phyloP scores from a whole-genome alignment of 1,284 basidiomycete species.

The Cutaneotrichosporon sp. region DNA sequence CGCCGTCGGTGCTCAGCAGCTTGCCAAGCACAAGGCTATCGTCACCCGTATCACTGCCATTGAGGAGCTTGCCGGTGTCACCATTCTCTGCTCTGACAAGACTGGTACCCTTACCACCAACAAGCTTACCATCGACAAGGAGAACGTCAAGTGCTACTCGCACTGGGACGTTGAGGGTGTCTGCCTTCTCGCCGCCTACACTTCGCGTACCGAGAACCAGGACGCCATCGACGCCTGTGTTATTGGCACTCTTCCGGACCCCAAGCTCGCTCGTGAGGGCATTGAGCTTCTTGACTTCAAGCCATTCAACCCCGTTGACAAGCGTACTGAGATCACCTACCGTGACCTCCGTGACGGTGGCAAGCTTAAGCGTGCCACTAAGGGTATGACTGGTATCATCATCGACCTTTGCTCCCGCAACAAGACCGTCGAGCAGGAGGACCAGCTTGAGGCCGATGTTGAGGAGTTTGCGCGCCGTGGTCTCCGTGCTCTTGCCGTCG shows the following conservation, averaged over 20 bases:
- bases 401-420: slow-evolving; percentile 93
- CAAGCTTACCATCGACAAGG: slow-evolving; percentile 95
- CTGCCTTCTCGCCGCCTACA: slow-evolving; percentile 88
- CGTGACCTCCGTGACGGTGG: slow-evolving; percentile 78
- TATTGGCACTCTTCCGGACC: slow-evolving; percentile 71
- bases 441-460: slow-evolving; percentile 86
- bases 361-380: slow-evolving; percentile 95
- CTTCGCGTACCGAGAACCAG: slow-evolving; percentile 97
- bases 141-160: slow-evolving; percentile 86
- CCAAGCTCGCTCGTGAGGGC: slow-evolving; percentile 71
- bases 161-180: slow-evolving; percentile 84
- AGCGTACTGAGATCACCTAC: slow-evolving; percentile 98
- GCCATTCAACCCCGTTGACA: slow-evolving; percentile 98
- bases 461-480: slow-evolving; percentile 93
- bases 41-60: slow-evolving; percentile 98
- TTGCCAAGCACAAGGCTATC: slow-evolving; percentile 97
- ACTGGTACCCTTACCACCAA: slow-evolving; percentile 96
- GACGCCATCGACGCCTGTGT: slow-evolving; percentile 92
- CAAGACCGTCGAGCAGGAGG: slow-evolving; percentile 89
- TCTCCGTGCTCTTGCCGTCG: slow-evolving; percentile 95
- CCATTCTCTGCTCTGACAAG: slow-evolving; percentile 96
- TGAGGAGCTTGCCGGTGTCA: slow-evolving; percentile 93
- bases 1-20: slow-evolving; percentile 94
- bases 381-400: slow-evolving; percentile 98
- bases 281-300: slow-evolving; percentile 98